These are phyloP conservation scores for Claviceps digitariae DNA, from an alignment of 2,329 filamentous ascomycete species.

Conservation along the genomic window DNA sequence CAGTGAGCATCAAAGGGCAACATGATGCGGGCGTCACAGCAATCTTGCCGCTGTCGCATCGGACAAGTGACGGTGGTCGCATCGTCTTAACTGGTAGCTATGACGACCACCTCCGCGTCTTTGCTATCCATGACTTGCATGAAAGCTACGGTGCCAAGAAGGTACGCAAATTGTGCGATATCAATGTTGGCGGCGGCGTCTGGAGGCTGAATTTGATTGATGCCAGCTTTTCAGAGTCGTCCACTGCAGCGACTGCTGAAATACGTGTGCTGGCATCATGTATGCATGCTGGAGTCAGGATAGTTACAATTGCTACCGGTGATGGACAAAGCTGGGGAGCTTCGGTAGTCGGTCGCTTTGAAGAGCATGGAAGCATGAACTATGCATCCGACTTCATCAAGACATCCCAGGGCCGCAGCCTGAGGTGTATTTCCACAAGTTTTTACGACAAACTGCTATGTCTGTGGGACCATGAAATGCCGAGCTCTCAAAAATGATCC, in stretches of 20 bases:
- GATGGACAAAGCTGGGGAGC: slow-evolving; percentile 41
- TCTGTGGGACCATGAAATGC: slow-evolving; percentile 38
- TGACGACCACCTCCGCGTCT: slow-evolving; percentile 67
- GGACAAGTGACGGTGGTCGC: slow-evolving; percentile 28
- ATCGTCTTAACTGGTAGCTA: slow-evolving; percentile 80
- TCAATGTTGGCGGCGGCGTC: slow-evolving; percentile 64
- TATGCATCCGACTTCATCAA: slow-evolving; percentile 67
- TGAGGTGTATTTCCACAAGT: slow-evolving; percentile 53
- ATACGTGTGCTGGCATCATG: slow-evolving; percentile 65
- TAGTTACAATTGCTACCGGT: slow-evolving; percentile 37
- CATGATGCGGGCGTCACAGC: slow-evolving; percentile 80
- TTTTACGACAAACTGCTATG: slow-evolving; percentile 64
- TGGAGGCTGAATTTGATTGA: slow-evolving; percentile 65
- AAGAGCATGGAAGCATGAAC: slow-evolving; percentile 88
- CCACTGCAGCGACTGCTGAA: slow-evolving; percentile 15
- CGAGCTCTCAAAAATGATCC: neutral
- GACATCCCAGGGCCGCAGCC: slow-evolving; percentile 11
- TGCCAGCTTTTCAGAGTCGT: slow-evolving; percentile 7
- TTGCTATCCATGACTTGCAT: slow-evolving; percentile 32
- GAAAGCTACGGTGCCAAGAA: slow-evolving; percentile 27
- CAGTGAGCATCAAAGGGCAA: slow-evolving; percentile 24
- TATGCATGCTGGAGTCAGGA: slow-evolving; percentile 75
- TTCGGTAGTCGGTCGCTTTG: slow-evolving; percentile 55
- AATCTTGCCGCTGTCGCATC: slow-evolving; percentile 54
- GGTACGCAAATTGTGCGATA: slow-evolving; percentile 44